Conservation (phyloP, 2,329 filamentous ascomycete species). For the Paecilomyces formosus region DNA sequence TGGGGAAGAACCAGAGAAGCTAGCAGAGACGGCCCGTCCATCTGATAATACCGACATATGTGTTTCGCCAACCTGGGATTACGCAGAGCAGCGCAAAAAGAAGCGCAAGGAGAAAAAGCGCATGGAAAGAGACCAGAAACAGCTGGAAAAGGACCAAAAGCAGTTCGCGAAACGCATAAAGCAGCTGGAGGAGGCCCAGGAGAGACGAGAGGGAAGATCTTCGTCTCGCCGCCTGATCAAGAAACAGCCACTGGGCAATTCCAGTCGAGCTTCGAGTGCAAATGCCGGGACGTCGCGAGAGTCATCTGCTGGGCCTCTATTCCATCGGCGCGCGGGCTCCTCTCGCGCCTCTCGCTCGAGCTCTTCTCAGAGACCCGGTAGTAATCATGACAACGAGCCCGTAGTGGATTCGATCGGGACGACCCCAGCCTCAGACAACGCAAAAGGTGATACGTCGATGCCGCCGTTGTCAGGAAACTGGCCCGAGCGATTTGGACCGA, state of each 20-base stretch:
- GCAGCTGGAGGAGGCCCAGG: slow-evolving; percentile 18
- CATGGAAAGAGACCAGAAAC: slow-evolving; percentile 24
- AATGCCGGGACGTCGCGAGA: slow-evolving; percentile 16
- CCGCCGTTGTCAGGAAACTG: slow-evolving; percentile 17
- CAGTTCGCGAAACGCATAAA: slow-evolving; percentile 13
- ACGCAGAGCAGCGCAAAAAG: slow-evolving; percentile 12
- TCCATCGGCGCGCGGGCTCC: slow-evolving; percentile 20
- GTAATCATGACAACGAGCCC: slow-evolving; percentile 4
- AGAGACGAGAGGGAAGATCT: slow-evolving; percentile 6
- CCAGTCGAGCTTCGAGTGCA: slow-evolving; percentile 22
- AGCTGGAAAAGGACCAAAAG: slow-evolving; percentile 14
- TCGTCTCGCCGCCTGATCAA: slow-evolving; percentile 25
- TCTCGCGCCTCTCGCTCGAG: slow-evolving; percentile 19
- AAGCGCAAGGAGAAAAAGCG: slow-evolving; percentile 23
- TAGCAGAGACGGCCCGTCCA: slow-evolving; percentile 1
- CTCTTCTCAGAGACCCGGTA: slow-evolving; percentile 11
- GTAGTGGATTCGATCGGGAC: background rate
- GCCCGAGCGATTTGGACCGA: slow-evolving; percentile 21
- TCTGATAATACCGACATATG: slow-evolving; percentile 8
- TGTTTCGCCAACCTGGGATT: slow-evolving; percentile 13
- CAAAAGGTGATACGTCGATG: slow-evolving; percentile 1
- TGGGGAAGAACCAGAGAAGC: slow-evolving; percentile 2
- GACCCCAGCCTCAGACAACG: background rate
- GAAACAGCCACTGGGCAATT: slow-evolving; percentile 23
- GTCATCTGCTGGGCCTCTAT: slow-evolving; percentile 15